Conservation (phyloP, 176 grass and related monocot species). For the Juncus inflexus region DNA sequence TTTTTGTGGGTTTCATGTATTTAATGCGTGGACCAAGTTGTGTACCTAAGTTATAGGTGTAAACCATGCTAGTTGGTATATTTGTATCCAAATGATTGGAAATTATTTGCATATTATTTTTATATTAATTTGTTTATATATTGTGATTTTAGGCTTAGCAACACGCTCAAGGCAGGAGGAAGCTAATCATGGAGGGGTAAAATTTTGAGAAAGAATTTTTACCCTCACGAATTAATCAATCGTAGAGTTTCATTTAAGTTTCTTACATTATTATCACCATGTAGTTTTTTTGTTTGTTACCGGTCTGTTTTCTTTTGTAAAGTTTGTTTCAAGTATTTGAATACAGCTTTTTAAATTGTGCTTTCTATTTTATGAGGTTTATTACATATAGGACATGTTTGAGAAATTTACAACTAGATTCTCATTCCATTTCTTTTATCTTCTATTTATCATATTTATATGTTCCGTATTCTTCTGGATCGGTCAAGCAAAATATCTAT, state of each 20-base stretch:
- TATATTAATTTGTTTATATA: background rate
- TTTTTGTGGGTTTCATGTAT: background rate
- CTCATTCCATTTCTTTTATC: background rate
- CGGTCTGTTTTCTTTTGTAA: background rate
- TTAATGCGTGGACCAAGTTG: constrained; percentile 7
- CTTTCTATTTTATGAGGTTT: background rate
- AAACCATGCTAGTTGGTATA: background rate
- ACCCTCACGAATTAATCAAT: constrained; percentile 14
- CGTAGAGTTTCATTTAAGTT: constrained; percentile 21
- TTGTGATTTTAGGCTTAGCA: constrained; percentile 82
- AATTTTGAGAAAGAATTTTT: constrained; percentile 2
- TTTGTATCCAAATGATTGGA: background rate
- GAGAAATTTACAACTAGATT: constrained; percentile 12
- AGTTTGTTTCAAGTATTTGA: constrained; percentile 25
- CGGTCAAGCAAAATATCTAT: background rate
- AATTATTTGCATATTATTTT: constrained; percentile 10
- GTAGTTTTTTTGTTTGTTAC: constrained; percentile 1
- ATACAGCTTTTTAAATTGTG: constrained; percentile 13
- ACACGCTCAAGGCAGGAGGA: constrained; percentile 78
- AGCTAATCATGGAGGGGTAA: constrained; percentile 42
- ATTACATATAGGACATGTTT: constrained; percentile 25
- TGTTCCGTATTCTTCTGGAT: background rate
- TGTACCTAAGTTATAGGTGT: background rate
- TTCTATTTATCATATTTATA: background rate
- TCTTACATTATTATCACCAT: background rate